Conservation (phyloP, 164 flowering plant species). For the Aristolochia fimbriata region DNA sequence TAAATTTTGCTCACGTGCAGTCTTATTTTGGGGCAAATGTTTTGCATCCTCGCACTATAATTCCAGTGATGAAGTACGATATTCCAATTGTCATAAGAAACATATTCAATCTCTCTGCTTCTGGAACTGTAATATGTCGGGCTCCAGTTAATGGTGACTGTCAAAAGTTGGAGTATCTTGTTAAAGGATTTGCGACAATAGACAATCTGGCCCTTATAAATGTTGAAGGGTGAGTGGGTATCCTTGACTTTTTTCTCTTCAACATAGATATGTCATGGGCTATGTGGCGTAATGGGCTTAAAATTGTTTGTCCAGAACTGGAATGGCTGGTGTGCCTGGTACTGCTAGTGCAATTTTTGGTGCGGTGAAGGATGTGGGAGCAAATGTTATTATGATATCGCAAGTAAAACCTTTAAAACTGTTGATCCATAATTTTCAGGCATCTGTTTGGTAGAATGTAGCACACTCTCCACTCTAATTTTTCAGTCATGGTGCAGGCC, state of each 20-base stretch:
- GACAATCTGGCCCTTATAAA: slow-evolving; percentile 94
- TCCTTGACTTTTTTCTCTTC: neutral
- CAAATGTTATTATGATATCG: slow-evolving; percentile 97
- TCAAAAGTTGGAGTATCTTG: slow-evolving; percentile 38
- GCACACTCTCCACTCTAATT: slow-evolving; percentile 6
- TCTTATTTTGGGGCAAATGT: slow-evolving; percentile 99
- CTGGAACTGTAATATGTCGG: slow-evolving; percentile 84
- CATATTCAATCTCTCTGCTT: slow-evolving; percentile 80
- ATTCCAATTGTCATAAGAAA: slow-evolving; percentile 97
- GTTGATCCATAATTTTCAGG: too few relatives aligned
- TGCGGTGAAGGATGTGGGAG: slow-evolving; percentile 96
- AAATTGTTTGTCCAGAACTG: slow-evolving; percentile 50
- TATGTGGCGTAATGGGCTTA: neutral
- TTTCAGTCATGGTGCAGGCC: slow-evolving; percentile 43
- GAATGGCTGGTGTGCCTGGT: slow-evolving; percentile 99
- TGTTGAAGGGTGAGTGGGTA: slow-evolving; percentile 88
- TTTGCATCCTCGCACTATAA: slow-evolving; percentile 92
- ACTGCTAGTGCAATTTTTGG: slow-evolving; percentile 86
- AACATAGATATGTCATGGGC: neutral
- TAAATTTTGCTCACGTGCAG: slow-evolving; percentile 30
- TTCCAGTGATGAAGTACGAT: slow-evolving; percentile 87
- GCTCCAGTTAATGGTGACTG: slow-evolving; percentile 28
- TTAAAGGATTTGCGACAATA: slow-evolving; percentile 97
- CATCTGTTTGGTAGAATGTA: too few relatives aligned
- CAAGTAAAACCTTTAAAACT: slow-evolving; percentile 37